Conservation (phyloP, 768 basidiomycete species). For the Leccinum rimulosum region DNA sequence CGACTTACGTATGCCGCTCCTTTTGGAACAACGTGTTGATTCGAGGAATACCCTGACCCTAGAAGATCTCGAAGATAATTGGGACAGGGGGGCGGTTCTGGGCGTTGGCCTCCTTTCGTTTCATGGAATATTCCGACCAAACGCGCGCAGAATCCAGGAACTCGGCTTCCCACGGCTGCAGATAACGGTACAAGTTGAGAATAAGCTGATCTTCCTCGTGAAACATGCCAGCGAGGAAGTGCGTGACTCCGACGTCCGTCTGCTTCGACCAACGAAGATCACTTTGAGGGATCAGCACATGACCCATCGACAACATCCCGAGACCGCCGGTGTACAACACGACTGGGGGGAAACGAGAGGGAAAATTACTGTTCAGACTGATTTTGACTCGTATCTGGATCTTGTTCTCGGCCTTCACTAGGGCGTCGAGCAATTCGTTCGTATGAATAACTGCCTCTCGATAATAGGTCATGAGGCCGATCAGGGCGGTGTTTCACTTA, state of each 20-base stretch:
- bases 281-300: slow-evolving; percentile 96
- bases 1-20: slow-evolving; percentile 82
- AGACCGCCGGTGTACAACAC: slow-evolving; percentile 97
- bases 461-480: slow-evolving; percentile 97
- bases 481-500: slow-evolving; percentile 96
- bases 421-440: slow-evolving; percentile 89
- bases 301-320: slow-evolving; percentile 99
- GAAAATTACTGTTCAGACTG: slow-evolving; percentile 99
- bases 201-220: slow-evolving; percentile 94
- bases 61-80: no score
- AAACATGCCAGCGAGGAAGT: slow-evolving; percentile 99
- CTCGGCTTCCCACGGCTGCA: slow-evolving; percentile 97
- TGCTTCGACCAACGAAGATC: slow-evolving; percentile 98
- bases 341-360: slow-evolving; percentile 95
- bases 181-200: slow-evolving; percentile 94
- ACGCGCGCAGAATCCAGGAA: slow-evolving; percentile 98
- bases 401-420: slow-evolving; percentile 99
- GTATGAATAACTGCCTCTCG: slow-evolving; percentile 98
- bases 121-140: slow-evolving; percentile 99
- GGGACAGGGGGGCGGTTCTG: slow-evolving; percentile 93
- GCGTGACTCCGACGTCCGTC: slow-evolving; percentile 94
- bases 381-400: slow-evolving; percentile 99
- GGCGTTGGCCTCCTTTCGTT: slow-evolving; percentile 98
- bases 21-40: slow-evolving; percentile 99
- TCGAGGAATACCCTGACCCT: slow-evolving; percentile 98